Conservation (phyloP, 208 protist genomes). For the Crithidia thermophila region DNA sequence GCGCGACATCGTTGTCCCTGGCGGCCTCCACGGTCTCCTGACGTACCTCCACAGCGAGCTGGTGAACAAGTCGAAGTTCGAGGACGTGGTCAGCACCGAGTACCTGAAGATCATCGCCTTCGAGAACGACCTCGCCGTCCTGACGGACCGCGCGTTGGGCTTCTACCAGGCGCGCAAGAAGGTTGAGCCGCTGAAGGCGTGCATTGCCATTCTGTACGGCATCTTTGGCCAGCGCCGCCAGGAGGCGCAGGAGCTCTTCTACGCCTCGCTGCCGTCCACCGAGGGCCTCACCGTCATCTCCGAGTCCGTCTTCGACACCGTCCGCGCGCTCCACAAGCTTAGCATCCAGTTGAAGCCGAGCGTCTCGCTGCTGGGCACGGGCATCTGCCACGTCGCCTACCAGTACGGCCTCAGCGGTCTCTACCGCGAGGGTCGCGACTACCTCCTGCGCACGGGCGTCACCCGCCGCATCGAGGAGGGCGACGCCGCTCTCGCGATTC, state of each 20-base stretch:
- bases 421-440: conserved; percentile 77
- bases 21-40: conserved; percentile 55
- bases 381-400: conserved; percentile 72
- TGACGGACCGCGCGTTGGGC: conserved; percentile 58
- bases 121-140: conserved; percentile 72
- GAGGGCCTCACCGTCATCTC: conserved; percentile 44
- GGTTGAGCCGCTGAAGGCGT: conserved; percentile 38
- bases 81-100: conserved; percentile 35
- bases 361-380: conserved; percentile 20
- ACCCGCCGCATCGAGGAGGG: conserved; percentile 32
- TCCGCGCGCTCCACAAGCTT: conserved; percentile 56
- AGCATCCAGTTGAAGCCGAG: conserved; percentile 33
- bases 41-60: conserved; percentile 54
- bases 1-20: conserved; percentile 48
- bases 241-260: conserved; percentile 75
- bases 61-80: conserved; percentile 59
- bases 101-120: conserved; percentile 64
- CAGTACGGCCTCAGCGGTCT: conserved; percentile 75
- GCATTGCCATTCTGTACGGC: conserved; percentile 62
- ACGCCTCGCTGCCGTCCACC: conserved; percentile 28
- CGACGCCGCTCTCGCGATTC: conserved; percentile 46
- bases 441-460: conserved; percentile 68
- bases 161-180: conserved; percentile 57
- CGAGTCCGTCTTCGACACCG: conserved; percentile 58
- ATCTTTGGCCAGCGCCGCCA: conserved; percentile 72